Percentiles rank a stretch among this genome's conserved stretches.
Conservation (phyloP, 2,329 filamentous ascomycete genomes). For the Fusarium scirpi region DNA sequence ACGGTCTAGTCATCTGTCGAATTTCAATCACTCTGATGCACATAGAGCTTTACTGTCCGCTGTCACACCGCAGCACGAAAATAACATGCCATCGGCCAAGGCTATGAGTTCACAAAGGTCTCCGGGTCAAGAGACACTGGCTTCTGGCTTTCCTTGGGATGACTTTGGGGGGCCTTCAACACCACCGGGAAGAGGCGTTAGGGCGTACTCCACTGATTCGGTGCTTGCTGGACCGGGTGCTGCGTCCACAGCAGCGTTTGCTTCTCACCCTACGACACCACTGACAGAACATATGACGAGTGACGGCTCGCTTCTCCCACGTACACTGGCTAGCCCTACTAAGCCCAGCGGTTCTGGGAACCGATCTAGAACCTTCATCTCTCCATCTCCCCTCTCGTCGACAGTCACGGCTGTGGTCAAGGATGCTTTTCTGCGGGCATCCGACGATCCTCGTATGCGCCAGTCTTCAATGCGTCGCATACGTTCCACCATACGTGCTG, state of each 20-base stretch:
- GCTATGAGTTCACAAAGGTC: conserved; percentile 51
- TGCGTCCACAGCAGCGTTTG: conserved; percentile 36
- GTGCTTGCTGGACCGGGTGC: conserved; percentile 42
- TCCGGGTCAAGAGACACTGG: conserved; percentile 53
- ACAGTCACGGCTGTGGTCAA: conserved; percentile 69
- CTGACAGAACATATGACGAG: conserved; percentile 46
- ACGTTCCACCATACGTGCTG: conserved; percentile 64
- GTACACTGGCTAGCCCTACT: conserved; percentile 45
- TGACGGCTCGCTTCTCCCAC: conserved; percentile 49
- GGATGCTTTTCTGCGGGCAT: conserved; percentile 64
- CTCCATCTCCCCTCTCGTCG: conserved; percentile 69
- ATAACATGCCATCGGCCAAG: conserved; percentile 54
- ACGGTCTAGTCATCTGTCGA: conserved; percentile 62
- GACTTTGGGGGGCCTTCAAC: conserved; percentile 51
- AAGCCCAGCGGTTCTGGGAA: conserved; percentile 45
- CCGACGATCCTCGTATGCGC: conserved; percentile 55
- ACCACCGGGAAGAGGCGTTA: conserved; percentile 52
- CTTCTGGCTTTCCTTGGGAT: conserved; percentile 60
- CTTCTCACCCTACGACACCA: conserved; percentile 51
- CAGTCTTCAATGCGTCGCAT: conserved; percentile 61
- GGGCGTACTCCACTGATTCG: conserved; percentile 54
- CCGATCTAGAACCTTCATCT: conserved; percentile 63
- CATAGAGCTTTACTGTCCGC: conserved; percentile 49
- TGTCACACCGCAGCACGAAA: conserved; percentile 52
- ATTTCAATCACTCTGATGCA: conserved; percentile 58